Percentiles rank a stretch among this genome's conserved stretches.
Evolutionary conservation across 108 stramenopile species (phyloP).

Genomic region (Conticribra weissflogii): DNA sequence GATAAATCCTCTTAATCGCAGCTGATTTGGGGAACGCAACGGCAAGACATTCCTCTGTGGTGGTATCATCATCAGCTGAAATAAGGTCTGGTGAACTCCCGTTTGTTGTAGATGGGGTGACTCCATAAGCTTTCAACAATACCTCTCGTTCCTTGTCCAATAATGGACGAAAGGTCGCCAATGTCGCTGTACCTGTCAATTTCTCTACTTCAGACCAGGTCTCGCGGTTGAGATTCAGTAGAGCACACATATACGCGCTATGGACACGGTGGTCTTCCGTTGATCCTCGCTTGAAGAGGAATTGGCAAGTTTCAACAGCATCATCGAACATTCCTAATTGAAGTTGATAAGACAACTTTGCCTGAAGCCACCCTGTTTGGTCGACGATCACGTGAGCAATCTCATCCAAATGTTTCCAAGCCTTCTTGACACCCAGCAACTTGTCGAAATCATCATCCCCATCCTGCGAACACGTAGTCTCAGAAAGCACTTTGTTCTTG

Average conservation of each 20-base stretch:
- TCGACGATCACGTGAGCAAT: conserved; percentile 74
- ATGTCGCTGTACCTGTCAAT: conserved; percentile 66
- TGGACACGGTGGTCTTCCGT: conserved; percentile 93
- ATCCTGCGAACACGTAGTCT: conserved; percentile 46
- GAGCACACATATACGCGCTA: conserved; percentile 89
- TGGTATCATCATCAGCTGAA: conserved; percentile 1
- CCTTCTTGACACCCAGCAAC: conserved; percentile 73
- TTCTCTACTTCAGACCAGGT: conserved; percentile 52
- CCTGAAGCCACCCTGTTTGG: conserved; percentile 64
- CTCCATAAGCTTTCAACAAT: conserved; percentile 69
- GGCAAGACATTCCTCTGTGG: conserved; percentile 35
- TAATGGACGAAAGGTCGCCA: conserved; percentile 63
- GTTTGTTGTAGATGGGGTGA: not conserved
- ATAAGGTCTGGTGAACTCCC: conserved; percentile 2
- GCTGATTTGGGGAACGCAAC: conserved; percentile 52
- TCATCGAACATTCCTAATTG: conserved; percentile 68
- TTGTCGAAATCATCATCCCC: conserved; percentile 18
- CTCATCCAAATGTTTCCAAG: conserved; percentile 80
- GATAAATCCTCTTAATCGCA: conserved; percentile 74
- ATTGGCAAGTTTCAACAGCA: conserved; percentile 65
- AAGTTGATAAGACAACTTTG: conserved; percentile 75
- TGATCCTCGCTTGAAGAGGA: conserved; percentile 69
- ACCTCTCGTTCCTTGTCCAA: conserved; percentile 56
- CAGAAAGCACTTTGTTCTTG: conserved; percentile 82
- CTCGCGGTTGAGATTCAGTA: conserved; percentile 59